Conservation (phyloP, 1,284 basidiomycete genomes). For the Apiotrichum gracile region DNA sequence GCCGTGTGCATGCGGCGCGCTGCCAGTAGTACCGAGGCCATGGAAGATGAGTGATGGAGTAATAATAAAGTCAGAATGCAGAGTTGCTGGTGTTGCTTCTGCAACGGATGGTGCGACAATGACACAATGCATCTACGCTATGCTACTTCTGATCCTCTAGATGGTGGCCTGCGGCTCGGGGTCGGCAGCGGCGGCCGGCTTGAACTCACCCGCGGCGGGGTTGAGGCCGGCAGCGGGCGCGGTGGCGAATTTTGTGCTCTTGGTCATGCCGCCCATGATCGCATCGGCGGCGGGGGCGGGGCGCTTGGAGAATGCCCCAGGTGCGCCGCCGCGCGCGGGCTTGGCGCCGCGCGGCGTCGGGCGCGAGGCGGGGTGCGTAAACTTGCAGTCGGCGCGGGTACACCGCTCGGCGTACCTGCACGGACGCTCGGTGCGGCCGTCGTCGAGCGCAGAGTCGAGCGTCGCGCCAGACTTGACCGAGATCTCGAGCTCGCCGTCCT, state of each 20-base stretch:
- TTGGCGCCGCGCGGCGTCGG: slow-evolving; percentile 18
- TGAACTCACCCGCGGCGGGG: slow-evolving; percentile 31
- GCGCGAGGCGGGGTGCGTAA: slow-evolving; percentile 30
- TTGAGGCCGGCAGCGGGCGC: slow-evolving; percentile 16
- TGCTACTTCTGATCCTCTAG: background rate
- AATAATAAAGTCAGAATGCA: too few relatives aligned
- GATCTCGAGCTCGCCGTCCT: slow-evolving; percentile 26
- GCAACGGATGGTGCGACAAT: too few relatives aligned
- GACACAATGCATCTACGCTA: background rate
- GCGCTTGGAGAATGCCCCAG: background rate
- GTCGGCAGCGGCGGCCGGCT: slow-evolving; percentile 17
- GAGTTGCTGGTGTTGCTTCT: too few relatives aligned
- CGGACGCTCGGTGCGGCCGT: slow-evolving; percentile 18
- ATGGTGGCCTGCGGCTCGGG: slow-evolving; percentile 20
- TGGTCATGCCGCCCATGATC: slow-evolving; percentile 22
- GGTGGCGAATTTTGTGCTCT: slow-evolving; percentile 32
- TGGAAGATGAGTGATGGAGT: too few relatives aligned
- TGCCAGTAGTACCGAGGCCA: too few relatives aligned
- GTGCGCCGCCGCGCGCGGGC: background rate
- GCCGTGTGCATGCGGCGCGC: too few relatives aligned
- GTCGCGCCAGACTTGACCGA: slow-evolving; percentile 12
- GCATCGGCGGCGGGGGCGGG: slow-evolving; percentile 2
- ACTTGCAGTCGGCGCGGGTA: slow-evolving; percentile 40
- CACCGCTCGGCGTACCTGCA: slow-evolving; percentile 42
- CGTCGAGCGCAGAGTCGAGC: slow-evolving; percentile 25